Base-by-base conservation (phyloP, 2,329 filamentous ascomycete species). In the Lecanoromycetidae sp. region DNA sequence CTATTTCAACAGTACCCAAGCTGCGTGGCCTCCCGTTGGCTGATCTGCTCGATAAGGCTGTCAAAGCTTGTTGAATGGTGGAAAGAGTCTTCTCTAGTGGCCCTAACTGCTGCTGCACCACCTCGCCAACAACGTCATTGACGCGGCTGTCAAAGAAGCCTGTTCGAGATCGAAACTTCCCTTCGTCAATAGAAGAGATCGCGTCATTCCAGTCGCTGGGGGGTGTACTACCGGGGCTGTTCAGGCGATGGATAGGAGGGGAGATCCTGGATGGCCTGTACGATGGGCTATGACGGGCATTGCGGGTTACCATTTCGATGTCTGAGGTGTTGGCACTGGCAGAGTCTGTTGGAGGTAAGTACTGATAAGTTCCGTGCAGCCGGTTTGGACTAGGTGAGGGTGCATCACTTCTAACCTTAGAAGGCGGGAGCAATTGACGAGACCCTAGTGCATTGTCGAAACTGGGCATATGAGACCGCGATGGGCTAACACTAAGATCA, bases 141-240 rank as follows among this genome's bases (percentile, higher is more conserved):
- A 98, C 85, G 59, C 85, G 87, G 38, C 79, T 82, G 59, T 96
- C 87, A 58, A 96, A 95, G 72, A 94, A 96, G 38, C 79, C 76
- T 53, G 84, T 85, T 39, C 87, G 79, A 44, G 80, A 79, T 54
- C 84, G 79, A 47, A 96, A 71, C 64, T 94, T 94, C 42, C 79
- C 77, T 49, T 93, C 86, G 58, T 93, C 85, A 27, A 82, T 80
- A 15, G 86, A 84, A 8, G 83, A 82, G 52, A 95, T 80, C 38
- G 82, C 79, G 59, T 83, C 83, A 58, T 94, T 87, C 91, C 91
- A 98, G 62, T 96, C 90, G 60, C 88, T 95, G 50, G 80, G 76
- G 20, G 82, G 79, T 13, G 81, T 69, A 52, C 77, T 79, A 23
- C 76, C 75, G 27, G 72, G 73, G 50, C 72, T 75, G 56, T 81